A percentile compares a stretch with the other conserved stretches of the same genome.
These are phyloP conservation scores for Comarum palustre DNA, from an alignment of 306 rosid genomes.

Conservation along the genomic window DNA sequence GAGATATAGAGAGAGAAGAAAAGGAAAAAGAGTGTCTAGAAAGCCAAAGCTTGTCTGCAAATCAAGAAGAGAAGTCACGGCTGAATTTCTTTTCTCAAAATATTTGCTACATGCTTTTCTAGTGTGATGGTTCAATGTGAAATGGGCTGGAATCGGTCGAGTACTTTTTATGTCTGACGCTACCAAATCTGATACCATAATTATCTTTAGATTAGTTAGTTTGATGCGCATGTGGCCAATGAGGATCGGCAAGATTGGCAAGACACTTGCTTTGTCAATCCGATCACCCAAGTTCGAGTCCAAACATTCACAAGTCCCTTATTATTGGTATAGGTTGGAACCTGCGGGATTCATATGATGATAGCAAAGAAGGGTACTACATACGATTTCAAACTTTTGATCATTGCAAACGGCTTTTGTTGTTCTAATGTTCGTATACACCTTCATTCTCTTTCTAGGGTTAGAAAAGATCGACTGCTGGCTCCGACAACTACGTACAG, in stretches of 20 bases:
- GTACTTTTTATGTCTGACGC: too few relatives aligned
- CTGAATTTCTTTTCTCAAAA: background rate
- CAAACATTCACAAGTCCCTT: too few relatives aligned
- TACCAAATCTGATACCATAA: too few relatives aligned
- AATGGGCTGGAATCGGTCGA: background rate
- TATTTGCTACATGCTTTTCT: background rate
- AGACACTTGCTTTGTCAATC: too few relatives aligned
- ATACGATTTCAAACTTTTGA: background rate
- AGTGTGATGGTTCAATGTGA: background rate
- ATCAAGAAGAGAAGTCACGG: background rate
- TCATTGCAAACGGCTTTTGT: conserved; percentile 2
- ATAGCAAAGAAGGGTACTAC: background rate
- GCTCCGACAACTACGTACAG: background rate
- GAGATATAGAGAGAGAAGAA: background rate
- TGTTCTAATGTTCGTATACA: background rate
- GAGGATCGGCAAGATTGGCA: too few relatives aligned
- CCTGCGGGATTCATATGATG: too few relatives aligned
- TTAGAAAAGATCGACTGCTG: background rate
- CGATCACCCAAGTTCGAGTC: too few relatives aligned
- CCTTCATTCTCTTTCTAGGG: background rate
- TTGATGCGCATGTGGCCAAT: too few relatives aligned
- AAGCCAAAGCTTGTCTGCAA: background rate
- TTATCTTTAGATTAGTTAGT: too few relatives aligned
- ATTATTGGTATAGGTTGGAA: too few relatives aligned
- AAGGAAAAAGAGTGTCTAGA: background rate